Base-by-base conservation (phyloP, 129 eudicot species). In the Pseudognaphalium luteoalbum region DNA sequence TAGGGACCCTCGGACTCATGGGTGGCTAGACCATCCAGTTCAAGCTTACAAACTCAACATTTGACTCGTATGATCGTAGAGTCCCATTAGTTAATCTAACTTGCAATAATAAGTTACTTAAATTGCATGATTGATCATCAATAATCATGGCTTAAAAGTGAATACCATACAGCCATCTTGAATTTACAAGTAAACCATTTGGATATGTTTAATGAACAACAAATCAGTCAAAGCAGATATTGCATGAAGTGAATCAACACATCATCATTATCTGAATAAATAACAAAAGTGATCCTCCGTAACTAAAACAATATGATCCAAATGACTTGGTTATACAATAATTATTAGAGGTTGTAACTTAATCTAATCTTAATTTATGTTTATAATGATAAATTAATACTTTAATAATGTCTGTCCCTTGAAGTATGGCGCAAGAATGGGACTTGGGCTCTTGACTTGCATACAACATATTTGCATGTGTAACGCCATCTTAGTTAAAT, bases 361-460 rank as follows among this genome's bases (percentile, higher is more conserved):
- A 52, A 47, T 32, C 61, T 74, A 61, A 28, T 41, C 19, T 25
- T 60, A 5, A 19, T 44, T n/a, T n/a, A 44, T 11, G 34, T 60
- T 42, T 25, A 25, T 25, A 25, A 25, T 25, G 1, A 25, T 25
- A 25, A 25, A 0, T 25, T 25, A 25, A 25, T 25, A 25, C 21
- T 41, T 59, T 47, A 22, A 65, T 47, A 22, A 65, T 72, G 72
- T 3, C 35, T 68, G 14, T 60, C 71, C 76, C 84, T 47, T 74
- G 66, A 81, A 58, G 66, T 74, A 68, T 58, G 84, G 80, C 84
- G 72, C 66, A 81, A 81, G 71, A 61, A 69, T 15, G 15, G 84
- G 84, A 68, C 28, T 56, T 71, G 58, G 47, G 70, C 56, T 16
- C 20, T 78, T 71, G 68, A 52, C 68, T 65, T 44, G 17, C 52